Base-by-base conservation (phyloP, 257 asterid species). In the Anisodus tanguticus region DNA sequence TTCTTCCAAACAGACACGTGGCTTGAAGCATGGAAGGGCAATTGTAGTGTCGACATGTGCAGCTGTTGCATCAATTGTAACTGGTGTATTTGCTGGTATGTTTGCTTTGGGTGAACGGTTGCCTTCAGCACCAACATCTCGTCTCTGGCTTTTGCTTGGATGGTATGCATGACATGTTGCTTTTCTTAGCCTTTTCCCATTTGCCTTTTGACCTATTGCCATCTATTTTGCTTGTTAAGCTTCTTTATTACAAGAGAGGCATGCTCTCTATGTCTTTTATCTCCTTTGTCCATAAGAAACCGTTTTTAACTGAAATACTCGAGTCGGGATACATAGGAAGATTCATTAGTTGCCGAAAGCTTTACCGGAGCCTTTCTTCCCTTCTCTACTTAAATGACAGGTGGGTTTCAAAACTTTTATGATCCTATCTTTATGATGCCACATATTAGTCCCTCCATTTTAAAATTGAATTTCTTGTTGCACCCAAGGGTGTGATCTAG, bases 11-110 rank as follows among this genome's bases (percentile, higher is more conserved):
- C 88, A 97, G 99, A 97, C 99, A 8, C 90, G 94, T 54, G 99
- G 98, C 60, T 90, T 97, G 94, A 97, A 97, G 93, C 98, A 97
- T 37, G 99, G 98, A 66, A 93, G 99, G 89, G 98, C 99, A 16
- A 93, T 97, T 43, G 98, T 97, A 1, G 97, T 97, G 82, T 95
- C 99, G 54, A 97, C 99, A 53, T 97, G 98, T 90, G 99, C 98
- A 43, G 98, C 98, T 63, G 98, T 97, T 87, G 98, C 99, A 86
- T 93, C 99, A 57, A 97, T 97, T 5, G 95, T 97, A 86, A 93
- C 98, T 6, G 98, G 99, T 31, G 99, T 95, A 83, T 90, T 97
- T 55, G 98, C 98, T 31, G 99, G 99, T 82, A 93, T 97, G 98
- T 91, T 93, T 85, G 99, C 97, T 19, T 89, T 97, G 86, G 99